Evolutionary conservation across 257 asterid species (phyloP).

Genomic region (Lycium barbarum): DNA sequence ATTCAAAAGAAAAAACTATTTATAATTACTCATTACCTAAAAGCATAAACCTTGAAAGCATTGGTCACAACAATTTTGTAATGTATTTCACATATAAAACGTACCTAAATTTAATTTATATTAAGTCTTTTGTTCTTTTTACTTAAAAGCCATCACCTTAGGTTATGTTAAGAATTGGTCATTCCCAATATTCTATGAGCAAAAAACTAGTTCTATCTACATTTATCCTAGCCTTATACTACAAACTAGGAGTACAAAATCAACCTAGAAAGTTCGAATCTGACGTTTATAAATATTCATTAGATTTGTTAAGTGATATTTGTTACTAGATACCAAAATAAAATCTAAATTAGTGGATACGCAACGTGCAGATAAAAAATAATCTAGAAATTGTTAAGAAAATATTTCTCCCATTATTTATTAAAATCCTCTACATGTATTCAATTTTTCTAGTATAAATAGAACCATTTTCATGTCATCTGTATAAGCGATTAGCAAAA

Average conservation of each 20-base stretch:
- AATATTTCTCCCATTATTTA: not conserved
- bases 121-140: too few species aligned
- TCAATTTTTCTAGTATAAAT: not conserved
- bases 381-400: not conserved
- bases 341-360: not conserved
- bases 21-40: too few species aligned
- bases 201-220: not conserved
- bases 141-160: too few species aligned
- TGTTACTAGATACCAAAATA: not conserved
- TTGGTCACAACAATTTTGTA: too few species aligned
- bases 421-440: not conserved
- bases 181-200: not conserved
- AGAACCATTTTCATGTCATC: not conserved
- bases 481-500: not conserved
- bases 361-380: not conserved
- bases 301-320: not conserved
- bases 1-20: too few species aligned
- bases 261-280: not conserved
- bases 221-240: constrained; percentile 1
- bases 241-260: not conserved
- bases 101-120: too few species aligned
- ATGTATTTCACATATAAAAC: too few species aligned
- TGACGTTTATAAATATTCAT: not conserved
- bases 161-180: not conserved
- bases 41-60: too few species aligned